These are phyloP conservation scores for Penicillium riverlandense DNA, from an alignment of 495 filamentous ascomycete genomes.

Conservation along the genomic window DNA sequence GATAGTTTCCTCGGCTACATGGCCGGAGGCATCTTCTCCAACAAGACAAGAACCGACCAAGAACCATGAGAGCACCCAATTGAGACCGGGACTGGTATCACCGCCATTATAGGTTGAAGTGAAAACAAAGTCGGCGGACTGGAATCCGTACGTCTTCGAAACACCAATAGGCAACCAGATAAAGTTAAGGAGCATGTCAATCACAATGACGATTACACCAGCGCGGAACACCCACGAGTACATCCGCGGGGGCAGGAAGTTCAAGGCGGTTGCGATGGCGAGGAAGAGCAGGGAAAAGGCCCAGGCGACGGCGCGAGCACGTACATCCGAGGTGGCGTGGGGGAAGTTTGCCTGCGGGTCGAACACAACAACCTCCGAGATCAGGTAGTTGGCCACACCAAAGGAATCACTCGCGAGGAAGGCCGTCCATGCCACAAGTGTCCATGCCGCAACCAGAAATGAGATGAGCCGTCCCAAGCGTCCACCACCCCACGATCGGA, in stretches of 20 bases:
- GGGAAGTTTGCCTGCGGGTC: constrained; percentile 25
- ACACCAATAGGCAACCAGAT: constrained; percentile 31
- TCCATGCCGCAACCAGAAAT: constrained; percentile 29
- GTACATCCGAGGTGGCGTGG: constrained; percentile 19
- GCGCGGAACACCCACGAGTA: constrained; percentile 30
- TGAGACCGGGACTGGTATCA: constrained; percentile 18
- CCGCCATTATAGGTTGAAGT: constrained; percentile 28
- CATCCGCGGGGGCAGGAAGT: constrained; percentile 24
- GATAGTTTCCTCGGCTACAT: constrained; percentile 29
- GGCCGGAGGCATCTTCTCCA: constrained; percentile 28
- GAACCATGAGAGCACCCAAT: constrained; percentile 32
- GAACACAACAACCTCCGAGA: constrained; percentile 25
- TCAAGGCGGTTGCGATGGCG: constrained; percentile 22
- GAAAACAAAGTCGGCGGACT: constrained; percentile 26
- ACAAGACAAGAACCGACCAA: constrained; percentile 25
- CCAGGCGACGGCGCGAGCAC: constrained; percentile 25
- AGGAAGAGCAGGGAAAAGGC: constrained; percentile 25
- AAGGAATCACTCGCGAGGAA: constrained; percentile 31
- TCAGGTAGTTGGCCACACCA: constrained; percentile 27
- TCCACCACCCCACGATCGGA: constrained; percentile 26
- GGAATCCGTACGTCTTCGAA: constrained; percentile 26
- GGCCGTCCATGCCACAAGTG: constrained; percentile 28
- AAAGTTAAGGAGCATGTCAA: constrained; percentile 31
- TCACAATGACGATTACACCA: constrained; percentile 23
- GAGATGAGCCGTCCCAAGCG: constrained; percentile 23